Base-by-base conservation (phyloP, 75 land plant genomes). In the Selaginella moellendorffii region DNA sequence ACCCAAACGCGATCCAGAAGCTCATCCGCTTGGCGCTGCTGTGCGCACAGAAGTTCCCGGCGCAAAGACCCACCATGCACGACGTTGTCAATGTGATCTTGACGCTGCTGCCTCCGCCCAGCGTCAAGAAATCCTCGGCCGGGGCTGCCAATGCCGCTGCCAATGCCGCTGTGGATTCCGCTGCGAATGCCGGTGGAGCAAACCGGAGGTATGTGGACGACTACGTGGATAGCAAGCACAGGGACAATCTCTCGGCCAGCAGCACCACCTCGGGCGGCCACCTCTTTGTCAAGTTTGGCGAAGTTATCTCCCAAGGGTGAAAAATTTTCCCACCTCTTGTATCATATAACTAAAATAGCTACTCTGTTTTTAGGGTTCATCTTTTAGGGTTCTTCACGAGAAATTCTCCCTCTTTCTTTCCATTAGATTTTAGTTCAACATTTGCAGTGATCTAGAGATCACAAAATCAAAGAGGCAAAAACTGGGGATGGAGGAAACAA, bases 281-380 rank as follows among this genome's bases (percentile, higher is more conserved):
- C n/a, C 79, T 87, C 30, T 87, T 87, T 71, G 77, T 84, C 22
- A 87, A 78, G 61, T 87, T 87, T 63, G 92, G 87, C 1, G 87
- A 84, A 65, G 92, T 84, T 2, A 87, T 87, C 30, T 86, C 90
- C 20, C 87, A 87, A 36, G 46, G 46, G 5, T 36, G 14, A 36
- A 36, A n/a, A n/a, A n/a, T n/a, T n/a, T n/a, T n/a, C n/a, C n/a
- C n/a, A n/a, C n/a, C n/a, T n/a, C n/a, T n/a, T n/a, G n/a, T n/a
- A n/a, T n/a, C n/a, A n/a, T n/a, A n/a, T n/a, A n/a, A n/a, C n/a
- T n/a, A n/a, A n/a, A n/a, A n/a, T n/a, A n/a, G n/a, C n/a, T n/a
- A n/a, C n/a, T n/a, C n/a, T n/a, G n/a, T n/a, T n/a, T n/a, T n/a
- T n/a, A n/a, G n/a, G n/a, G n/a, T n/a, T n/a, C n/a, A n/a, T n/a